phyloP scores from a whole-genome alignment of 2,329 filamentous ascomycete species.

The Fusarium oligoseptatum region DNA sequence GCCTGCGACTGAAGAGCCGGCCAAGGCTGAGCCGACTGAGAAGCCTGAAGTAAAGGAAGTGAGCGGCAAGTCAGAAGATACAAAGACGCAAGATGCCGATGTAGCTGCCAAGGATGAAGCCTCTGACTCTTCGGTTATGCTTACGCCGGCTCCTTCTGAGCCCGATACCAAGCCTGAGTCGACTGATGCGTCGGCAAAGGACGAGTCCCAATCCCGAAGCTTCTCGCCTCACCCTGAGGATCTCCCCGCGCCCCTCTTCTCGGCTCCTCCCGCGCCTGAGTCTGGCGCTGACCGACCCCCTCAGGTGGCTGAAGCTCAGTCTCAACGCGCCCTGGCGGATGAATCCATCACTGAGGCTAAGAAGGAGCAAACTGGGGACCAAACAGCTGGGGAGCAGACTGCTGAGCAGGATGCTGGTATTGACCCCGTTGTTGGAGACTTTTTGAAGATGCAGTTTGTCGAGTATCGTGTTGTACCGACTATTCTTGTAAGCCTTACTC shows the following conservation, averaged over 20 bases:
- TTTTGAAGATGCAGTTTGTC: constrained; percentile 95
- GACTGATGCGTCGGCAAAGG: constrained; percentile 24
- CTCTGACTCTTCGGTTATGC: constrained; percentile 37
- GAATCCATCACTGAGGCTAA: constrained; percentile 17
- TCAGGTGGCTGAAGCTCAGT: constrained; percentile 26
- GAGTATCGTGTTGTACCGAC: constrained; percentile 94
- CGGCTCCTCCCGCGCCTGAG: constrained; percentile 48
- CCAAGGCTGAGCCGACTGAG: constrained; percentile 25
- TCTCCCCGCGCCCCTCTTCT: constrained; percentile 73
- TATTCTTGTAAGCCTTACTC: constrained; percentile 78
- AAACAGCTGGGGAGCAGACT: constrained; percentile 28
- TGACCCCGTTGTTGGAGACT: constrained; percentile 90
- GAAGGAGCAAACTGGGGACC: constrained; percentile 13
- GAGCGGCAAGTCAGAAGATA: constrained; percentile 8
- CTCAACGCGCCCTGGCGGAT: constrained; percentile 7
- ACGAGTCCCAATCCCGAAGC: constrained; percentile 38
- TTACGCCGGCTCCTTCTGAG: constrained; percentile 43
- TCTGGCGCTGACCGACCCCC: constrained; percentile 44
- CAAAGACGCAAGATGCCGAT: constrained; percentile 7
- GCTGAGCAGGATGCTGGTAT: constrained; percentile 27
- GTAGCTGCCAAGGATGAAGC: constrained; percentile 24
- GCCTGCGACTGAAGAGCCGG: constrained; percentile 32
- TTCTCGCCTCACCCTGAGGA: constrained; percentile 74
- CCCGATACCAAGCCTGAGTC: constrained; percentile 35
- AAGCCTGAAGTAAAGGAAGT: constrained; percentile 24